Base-by-base conservation (phyloP, 257 asterid genomes). In the Thymus mandschuricus region DNA sequence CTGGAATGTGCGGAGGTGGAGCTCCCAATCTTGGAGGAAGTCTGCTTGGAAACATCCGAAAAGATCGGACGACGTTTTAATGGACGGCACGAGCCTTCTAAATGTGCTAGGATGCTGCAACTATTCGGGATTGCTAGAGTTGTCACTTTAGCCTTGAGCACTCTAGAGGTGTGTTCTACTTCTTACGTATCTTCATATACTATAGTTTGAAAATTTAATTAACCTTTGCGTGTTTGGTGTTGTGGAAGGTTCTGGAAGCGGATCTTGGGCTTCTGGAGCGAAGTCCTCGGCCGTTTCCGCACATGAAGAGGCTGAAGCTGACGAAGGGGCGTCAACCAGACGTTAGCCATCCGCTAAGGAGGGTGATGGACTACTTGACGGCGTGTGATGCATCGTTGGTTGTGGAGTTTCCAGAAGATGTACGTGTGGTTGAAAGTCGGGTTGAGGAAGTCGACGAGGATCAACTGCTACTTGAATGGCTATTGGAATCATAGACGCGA, bases 101-200 rank as follows among this genome's bases (percentile, higher is more conserved):
- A 75, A 56, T 61, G 61, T 34, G 15, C 57, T 30, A 56, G 34
- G 38, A 60, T 66, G 74, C 69, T 70, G 2, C 63, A 62, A 10
- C 75, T 61, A 31, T 66, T 75, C 8, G 64, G 79, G 12, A 79
- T 66, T 71, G 83, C 83, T 3, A 79, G 46, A 7, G 35, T 51
- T 46, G 78, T 75, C 12, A 60, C 75, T 3, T 12, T 71, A 3
- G 13, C 78, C 3, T 60, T 75, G 52, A 1, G 10, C 62, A 79
- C 75, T 7, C 38, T 79, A 1, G 66, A 79, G 80, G 75, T 71
- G 10, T 21, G 21, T 21, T 21, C 21, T 21, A 21, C 21, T 21
- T 21, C 0, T 21, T 21, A 21, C 21, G 21, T 21, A 21, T 21
- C 21, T 21, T 21, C 21, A 21, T 21, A 21, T 21, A 21, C 21